A percentile compares a stretch with the other conserved stretches of the same genome.
Conservation (phyloP, 257 asterid species). For the Fraxinus americana region DNA sequence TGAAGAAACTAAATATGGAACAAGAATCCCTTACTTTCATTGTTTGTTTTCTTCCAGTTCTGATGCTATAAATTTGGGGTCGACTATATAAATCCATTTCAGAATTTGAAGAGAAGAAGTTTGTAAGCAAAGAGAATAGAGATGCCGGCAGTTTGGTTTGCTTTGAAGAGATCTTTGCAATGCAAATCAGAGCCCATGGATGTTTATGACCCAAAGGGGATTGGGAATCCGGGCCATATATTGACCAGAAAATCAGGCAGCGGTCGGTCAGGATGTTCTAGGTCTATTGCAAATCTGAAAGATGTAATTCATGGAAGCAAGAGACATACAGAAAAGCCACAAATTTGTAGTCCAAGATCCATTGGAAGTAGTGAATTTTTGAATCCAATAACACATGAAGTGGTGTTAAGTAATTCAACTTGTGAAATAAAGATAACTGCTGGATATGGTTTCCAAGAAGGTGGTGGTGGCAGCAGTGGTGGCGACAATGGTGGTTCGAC, state of each 20-base stretch:
- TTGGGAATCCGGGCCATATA: constrained; percentile 30
- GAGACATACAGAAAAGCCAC: constrained; percentile 30
- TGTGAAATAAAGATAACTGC: constrained; percentile 65
- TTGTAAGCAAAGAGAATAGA: neutral
- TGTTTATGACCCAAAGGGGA: constrained; percentile 52
- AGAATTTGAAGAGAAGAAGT: neutral
- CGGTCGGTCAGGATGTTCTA: constrained; percentile 43
- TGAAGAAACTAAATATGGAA: constrained; percentile 29
- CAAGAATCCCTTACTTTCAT: constrained; percentile 26
- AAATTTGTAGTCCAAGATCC: constrained; percentile 43
- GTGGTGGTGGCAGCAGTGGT: constrained; percentile 20
- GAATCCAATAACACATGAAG: constrained; percentile 66
- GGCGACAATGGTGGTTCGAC: constrained; percentile 33
- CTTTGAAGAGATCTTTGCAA: constrained; percentile 60
- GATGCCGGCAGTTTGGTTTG: constrained; percentile 88
- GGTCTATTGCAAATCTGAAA: constrained; percentile 43
- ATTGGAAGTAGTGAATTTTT: constrained; percentile 56
- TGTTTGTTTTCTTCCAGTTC: neutral
- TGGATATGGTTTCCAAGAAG: constrained; percentile 47
- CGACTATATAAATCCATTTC: neutral
- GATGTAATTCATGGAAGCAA: constrained; percentile 43
- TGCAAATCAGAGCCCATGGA: constrained; percentile 64
- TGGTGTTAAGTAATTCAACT: constrained; percentile 48
- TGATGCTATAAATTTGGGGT: neutral
- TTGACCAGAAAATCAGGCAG: constrained; percentile 30